Evolutionary conservation across 768 basidiomycete species (phyloP).

Genomic region (Cystobasidium onofrii): DNA sequence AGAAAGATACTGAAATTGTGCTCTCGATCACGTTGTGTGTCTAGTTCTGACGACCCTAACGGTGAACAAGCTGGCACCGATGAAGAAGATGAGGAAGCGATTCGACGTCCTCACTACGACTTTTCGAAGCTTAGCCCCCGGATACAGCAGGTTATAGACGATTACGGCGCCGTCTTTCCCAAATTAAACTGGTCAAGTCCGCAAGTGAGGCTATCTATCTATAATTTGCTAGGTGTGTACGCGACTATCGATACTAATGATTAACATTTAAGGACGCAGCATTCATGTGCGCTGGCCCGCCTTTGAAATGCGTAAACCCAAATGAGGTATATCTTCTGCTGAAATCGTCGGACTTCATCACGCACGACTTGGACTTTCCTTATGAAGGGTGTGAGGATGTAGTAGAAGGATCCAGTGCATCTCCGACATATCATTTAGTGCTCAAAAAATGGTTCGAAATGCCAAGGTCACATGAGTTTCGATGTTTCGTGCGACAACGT

Average conservation of each 20-base stretch:
- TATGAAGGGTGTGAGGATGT: constrained; percentile 57
- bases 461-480: constrained; percentile 71
- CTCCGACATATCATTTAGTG: constrained; percentile 57
- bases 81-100: constrained; percentile 47
- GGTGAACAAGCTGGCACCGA: constrained; percentile 59
- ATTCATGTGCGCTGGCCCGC: constrained; percentile 71
- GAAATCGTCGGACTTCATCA: constrained; percentile 84
- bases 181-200: constrained; percentile 97
- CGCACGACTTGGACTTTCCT: constrained; percentile 61
- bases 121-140: constrained; percentile 74
- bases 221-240: neutral
- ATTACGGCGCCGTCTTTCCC: constrained; percentile 75
- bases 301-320: constrained; percentile 74
- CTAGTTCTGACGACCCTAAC: constrained; percentile 42
- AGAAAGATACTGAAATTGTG: neutral
- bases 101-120: constrained; percentile 49
- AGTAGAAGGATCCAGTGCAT: neutral
- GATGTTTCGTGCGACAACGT: constrained; percentile 77
- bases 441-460: constrained; percentile 83
- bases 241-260: neutral
- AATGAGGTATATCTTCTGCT: constrained; percentile 84
- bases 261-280: constrained; percentile 64
- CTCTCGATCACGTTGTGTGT: neutral
- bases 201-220: constrained; percentile 53
- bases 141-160: constrained; percentile 59